phyloP scores from a whole-genome alignment of 306 rosid species.

The Cyclanthera cordifolia region DNA sequence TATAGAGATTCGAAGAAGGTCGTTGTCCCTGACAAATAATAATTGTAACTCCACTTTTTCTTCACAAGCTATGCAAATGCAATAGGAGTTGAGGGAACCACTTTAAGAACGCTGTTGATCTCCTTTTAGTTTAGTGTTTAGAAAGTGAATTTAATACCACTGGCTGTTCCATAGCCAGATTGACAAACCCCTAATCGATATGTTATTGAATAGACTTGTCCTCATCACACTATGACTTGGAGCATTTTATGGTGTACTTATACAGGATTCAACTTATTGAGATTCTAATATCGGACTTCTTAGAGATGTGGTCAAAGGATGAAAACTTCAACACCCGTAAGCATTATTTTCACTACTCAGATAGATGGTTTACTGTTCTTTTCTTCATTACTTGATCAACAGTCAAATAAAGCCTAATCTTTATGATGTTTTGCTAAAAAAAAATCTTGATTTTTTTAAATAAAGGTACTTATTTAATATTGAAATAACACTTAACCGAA shows the following conservation, averaged over 20 bases:
- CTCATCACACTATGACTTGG: neutral
- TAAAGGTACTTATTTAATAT: neutral
- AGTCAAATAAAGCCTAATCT: neutral
- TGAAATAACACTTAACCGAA: neutral
- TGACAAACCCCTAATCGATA: neutral
- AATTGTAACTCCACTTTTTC: too few species aligned
- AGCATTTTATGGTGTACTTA: conserved; percentile 26
- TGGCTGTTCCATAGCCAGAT: neutral
- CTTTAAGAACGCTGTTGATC: too few species aligned
- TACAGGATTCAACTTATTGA: conserved; percentile 82
- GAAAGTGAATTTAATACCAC: neutral
- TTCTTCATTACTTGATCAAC: neutral
- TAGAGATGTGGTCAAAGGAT: conserved; percentile 52
- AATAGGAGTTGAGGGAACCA: too few species aligned
- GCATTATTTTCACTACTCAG: conserved; percentile 10
- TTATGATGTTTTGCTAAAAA: neutral
- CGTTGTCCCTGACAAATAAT: too few species aligned
- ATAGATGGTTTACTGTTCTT: neutral
- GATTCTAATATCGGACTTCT: conserved; percentile 68
- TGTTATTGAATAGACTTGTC: neutral
- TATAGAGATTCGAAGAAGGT: too few species aligned
- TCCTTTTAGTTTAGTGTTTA: too few species aligned
- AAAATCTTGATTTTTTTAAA: neutral
- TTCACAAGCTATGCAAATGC: too few species aligned
- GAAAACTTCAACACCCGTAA: conserved; percentile 49